Percentiles rank a stretch among this genome's conserved stretches.
These are phyloP conservation scores for Castanopsis chinensis DNA, from an alignment of 306 rosid genomes.

Conservation along the genomic window DNA sequence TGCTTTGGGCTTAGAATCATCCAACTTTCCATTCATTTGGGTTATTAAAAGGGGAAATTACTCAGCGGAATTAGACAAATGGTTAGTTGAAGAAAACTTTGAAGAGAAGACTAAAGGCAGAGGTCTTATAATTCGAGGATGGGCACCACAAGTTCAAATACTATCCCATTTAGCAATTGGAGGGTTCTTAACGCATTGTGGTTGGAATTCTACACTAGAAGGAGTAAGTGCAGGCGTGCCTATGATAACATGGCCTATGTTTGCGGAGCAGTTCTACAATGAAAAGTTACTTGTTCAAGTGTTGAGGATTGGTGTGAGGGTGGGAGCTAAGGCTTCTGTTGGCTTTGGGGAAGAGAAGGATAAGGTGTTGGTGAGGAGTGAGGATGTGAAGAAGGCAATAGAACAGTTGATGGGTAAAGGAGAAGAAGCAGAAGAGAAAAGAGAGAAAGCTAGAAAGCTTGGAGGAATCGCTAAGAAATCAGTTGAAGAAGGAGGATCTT, in stretches of 20 bases:
- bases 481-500: neutral
- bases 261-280: slow-evolving; percentile 60
- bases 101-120: slow-evolving; percentile 40
- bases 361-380: slow-evolving; percentile 6
- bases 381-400: slow-evolving; percentile 3
- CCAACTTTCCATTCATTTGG: slow-evolving; percentile 50
- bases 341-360: slow-evolving; percentile 2
- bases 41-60: slow-evolving; percentile 35
- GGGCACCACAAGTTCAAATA: slow-evolving; percentile 65
- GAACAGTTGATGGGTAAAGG: slow-evolving; percentile 11
- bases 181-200: slow-evolving; percentile 65
- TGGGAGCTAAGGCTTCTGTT: neutral
- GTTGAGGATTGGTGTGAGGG: slow-evolving; percentile 8
- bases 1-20: slow-evolving; percentile 51
- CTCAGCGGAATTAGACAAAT: slow-evolving; percentile 35
- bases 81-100: slow-evolving; percentile 40
- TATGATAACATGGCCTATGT: slow-evolving; percentile 60
- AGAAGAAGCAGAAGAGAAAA: slow-evolving; percentile 3
- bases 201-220: slow-evolving; percentile 70
- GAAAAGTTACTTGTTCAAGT: slow-evolving; percentile 37
- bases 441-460: neutral
- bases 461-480: neutral
- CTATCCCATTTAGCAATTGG: slow-evolving; percentile 51
- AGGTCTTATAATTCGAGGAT: slow-evolving; percentile 46
- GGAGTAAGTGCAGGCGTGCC: slow-evolving; percentile 52